These are phyloP conservation scores for Meyerozyma elateridarum DNA, from an alignment of 1,139 yeast species.

Conservation along the genomic window DNA sequence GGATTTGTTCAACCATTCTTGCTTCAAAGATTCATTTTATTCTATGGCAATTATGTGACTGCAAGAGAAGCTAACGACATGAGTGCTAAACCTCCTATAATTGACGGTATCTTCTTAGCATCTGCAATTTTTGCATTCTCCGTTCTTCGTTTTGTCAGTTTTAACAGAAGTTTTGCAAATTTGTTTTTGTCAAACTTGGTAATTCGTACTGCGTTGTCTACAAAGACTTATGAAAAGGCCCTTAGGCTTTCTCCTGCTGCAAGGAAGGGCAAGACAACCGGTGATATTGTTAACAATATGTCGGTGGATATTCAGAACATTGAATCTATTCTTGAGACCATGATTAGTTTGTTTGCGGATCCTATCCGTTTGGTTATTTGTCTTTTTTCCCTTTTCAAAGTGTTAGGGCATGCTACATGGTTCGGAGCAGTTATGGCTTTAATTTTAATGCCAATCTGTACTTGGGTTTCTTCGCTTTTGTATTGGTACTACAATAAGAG, in stretches of 20 bases:
- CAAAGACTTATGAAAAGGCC: slow-evolving; percentile 31
- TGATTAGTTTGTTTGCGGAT: slow-evolving; percentile 24
- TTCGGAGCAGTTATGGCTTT: slow-evolving; percentile 32
- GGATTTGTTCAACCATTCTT: slow-evolving; percentile 28
- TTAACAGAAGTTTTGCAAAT: slow-evolving; percentile 21
- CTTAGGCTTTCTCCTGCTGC: slow-evolving; percentile 34
- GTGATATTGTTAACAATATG: slow-evolving; percentile 37
- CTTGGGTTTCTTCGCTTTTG: slow-evolving; percentile 26
- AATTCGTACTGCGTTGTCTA: slow-evolving; percentile 20
- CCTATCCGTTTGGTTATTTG: slow-evolving; percentile 29
- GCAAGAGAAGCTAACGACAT: slow-evolving; percentile 10
- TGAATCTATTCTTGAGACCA: slow-evolving; percentile 19
- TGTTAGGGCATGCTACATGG: slow-evolving; percentile 31
- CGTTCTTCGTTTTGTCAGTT: slow-evolving; percentile 21
- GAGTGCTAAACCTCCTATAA: slow-evolving; percentile 20
- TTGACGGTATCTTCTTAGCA: slow-evolving; percentile 30
- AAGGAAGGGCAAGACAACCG: slow-evolving; percentile 34
- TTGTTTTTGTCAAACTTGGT: slow-evolving; percentile 10
- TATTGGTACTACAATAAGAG: slow-evolving; percentile 20
- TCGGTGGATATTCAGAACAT: slow-evolving; percentile 33
- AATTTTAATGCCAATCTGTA: slow-evolving; percentile 31
- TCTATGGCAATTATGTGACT: slow-evolving; percentile 17
- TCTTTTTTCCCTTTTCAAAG: slow-evolving; percentile 23
- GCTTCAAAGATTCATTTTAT: slow-evolving; percentile 27
- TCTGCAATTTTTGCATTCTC: slow-evolving; percentile 23